Evolutionary conservation across 805 yeast species (phyloP).

Genomic region (Ogataea ganodermae): DNA sequence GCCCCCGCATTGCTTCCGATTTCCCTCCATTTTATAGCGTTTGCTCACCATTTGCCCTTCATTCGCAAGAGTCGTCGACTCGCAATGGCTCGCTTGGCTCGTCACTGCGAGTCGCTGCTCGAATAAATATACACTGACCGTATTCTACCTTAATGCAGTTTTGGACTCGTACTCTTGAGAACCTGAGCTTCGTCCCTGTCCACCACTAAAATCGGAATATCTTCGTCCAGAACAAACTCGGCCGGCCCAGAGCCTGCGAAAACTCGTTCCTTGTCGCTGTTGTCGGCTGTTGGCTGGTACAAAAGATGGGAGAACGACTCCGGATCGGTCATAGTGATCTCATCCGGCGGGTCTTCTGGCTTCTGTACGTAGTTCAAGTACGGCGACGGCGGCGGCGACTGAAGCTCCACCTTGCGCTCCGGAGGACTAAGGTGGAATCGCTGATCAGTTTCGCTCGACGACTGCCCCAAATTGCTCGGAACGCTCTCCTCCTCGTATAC

Average conservation of each 20-base stretch:
- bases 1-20: too few species aligned
- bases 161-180: constrained; percentile 10
- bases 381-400: constrained; percentile 40
- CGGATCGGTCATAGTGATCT: constrained; percentile 33
- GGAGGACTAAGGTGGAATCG: constrained; percentile 26
- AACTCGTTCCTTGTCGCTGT: constrained; percentile 21
- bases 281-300: constrained; percentile 28
- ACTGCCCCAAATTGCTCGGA: background rate
- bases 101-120: too few species aligned
- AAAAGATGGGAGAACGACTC: constrained; percentile 31
- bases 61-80: too few species aligned
- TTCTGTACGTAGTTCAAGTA: constrained; percentile 33
- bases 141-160: background rate
- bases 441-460: background rate
- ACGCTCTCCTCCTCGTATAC: background rate
- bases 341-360: constrained; percentile 38
- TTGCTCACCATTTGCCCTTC: too few species aligned
- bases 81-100: too few species aligned
- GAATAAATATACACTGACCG: too few species aligned
- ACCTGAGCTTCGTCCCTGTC: constrained; percentile 33
- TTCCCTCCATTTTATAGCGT: too few species aligned
- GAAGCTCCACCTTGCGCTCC: constrained; percentile 32
- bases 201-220: constrained; percentile 32
- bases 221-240: constrained; percentile 4
- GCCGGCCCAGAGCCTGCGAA: constrained; percentile 10